These are phyloP conservation scores for Colletotrichum spinosum DNA, from an alignment of 2,329 filamentous ascomycete genomes.

Conservation along the genomic window DNA sequence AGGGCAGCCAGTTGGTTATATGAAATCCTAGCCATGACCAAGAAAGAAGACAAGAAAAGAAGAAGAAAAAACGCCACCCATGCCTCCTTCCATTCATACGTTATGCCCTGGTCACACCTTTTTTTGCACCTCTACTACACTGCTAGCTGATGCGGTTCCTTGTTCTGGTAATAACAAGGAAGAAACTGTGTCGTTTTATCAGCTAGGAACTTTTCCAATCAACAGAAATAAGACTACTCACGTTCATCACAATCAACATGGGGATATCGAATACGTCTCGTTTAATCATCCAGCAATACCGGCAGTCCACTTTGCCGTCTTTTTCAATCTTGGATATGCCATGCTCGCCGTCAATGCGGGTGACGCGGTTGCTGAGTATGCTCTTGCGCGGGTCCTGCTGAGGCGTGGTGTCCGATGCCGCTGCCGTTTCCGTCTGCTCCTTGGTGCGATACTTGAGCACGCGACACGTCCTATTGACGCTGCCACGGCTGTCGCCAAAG, in stretches of 20 bases:
- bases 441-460: constrained; percentile 90
- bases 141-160: constrained; percentile 66
- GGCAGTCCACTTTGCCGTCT: constrained; percentile 93
- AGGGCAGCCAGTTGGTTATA: constrained; percentile 9
- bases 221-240: constrained; percentile 64
- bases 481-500: constrained; percentile 90
- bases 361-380: constrained; percentile 70
- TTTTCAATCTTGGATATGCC: constrained; percentile 86
- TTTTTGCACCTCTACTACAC: constrained; percentile 50
- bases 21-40: not conserved
- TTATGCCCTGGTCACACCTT: constrained; percentile 34
- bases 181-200: constrained; percentile 58
- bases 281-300: constrained; percentile 97
- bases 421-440: constrained; percentile 60
- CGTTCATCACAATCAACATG: constrained; percentile 98
- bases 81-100: constrained; percentile 36
- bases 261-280: constrained; percentile 98
- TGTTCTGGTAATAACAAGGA: constrained; percentile 69
- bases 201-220: not conserved
- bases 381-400: constrained; percentile 60
- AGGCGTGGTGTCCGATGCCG: constrained; percentile 45
- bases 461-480: constrained; percentile 84
- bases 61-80: constrained; percentile 45
- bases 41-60: constrained; percentile 20
- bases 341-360: constrained; percentile 76